A percentile compares a stretch with the other conserved stretches of the same genome.
phyloP scores from a whole-genome alignment of 2,329 filamentous ascomycete species.

The Paecilomyces niveus region DNA sequence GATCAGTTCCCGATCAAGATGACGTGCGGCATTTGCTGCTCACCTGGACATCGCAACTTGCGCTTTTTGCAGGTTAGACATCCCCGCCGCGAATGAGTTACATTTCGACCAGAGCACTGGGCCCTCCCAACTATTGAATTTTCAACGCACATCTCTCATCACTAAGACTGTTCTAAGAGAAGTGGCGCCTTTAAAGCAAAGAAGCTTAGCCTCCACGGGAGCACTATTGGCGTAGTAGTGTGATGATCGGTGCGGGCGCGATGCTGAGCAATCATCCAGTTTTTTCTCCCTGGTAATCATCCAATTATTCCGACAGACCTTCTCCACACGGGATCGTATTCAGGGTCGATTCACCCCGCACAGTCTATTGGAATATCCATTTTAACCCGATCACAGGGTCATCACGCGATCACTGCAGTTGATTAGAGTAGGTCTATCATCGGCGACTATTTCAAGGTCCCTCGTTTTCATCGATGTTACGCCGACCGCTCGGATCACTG shows the following conservation, averaged over 20 bases:
- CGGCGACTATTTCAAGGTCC: not conserved
- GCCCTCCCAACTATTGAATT: not conserved
- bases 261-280: not conserved
- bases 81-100: constrained; percentile 8
- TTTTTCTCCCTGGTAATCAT: not conserved
- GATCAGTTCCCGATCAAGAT: constrained; percentile 1
- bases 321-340: not conserved
- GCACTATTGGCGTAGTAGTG: not conserved
- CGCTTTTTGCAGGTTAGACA: constrained; percentile 9
- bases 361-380: not conserved
- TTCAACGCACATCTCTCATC: not conserved
- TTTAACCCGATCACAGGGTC: not conserved
- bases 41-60: constrained; percentile 9
- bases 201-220: not conserved
- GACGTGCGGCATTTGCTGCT: not conserved
- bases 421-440: not conserved
- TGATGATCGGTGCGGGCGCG: not conserved
- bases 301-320: not conserved
- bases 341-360: not conserved
- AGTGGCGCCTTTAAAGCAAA: not conserved
- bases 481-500: not conserved
- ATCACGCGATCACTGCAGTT: not conserved
- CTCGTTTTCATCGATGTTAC: not conserved
- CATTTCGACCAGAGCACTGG: constrained; percentile 6
- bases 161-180: not conserved